These are phyloP conservation scores for Podaxis carcinomalis DNA, from an alignment of 768 basidiomycete species.

Conservation along the genomic window DNA sequence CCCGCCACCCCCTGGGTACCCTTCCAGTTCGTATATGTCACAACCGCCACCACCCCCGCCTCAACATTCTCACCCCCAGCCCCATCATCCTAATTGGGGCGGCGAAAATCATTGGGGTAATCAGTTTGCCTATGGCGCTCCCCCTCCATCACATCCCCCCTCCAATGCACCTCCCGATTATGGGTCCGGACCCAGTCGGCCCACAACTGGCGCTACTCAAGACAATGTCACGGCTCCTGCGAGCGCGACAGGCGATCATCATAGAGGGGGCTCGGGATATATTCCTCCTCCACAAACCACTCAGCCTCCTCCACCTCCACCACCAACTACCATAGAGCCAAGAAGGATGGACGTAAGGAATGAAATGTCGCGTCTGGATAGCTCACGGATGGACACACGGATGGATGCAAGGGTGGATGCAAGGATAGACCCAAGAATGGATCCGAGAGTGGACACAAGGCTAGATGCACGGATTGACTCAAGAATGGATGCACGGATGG, in stretches of 20 bases:
- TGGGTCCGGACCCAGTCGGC: not conserved
- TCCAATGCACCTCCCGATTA: constrained; percentile 2
- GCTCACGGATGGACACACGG: not conserved
- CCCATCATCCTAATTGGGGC: constrained; percentile 8
- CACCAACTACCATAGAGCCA: constrained; percentile 3
- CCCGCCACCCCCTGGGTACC: constrained; percentile 5
- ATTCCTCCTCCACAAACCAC: constrained; percentile 3
- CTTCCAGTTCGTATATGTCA: constrained; percentile 4
- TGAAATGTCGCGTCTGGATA: constrained; percentile 2
- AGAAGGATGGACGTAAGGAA: constrained; percentile 7
- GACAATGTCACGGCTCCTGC: constrained; percentile 1
- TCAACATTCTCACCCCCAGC: not conserved
- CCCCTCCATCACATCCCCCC: constrained; percentile 5
- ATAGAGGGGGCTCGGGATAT: constrained; percentile 8
- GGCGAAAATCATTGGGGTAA: constrained; percentile 7
- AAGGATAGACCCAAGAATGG: constrained; percentile 3
- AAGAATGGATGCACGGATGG: not conserved
- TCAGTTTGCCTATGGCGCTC: constrained; percentile 6
- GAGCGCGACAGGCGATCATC: not conserved
- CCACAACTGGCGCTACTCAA: constrained; percentile 6
- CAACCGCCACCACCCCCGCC: constrained; percentile 3
- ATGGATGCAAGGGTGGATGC: constrained; percentile 1
- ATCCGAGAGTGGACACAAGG: not conserved
- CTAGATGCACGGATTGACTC: not conserved
- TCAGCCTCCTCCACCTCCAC: not conserved